Evolutionary conservation across 805 yeast species (phyloP), one percentile per base, ranked within the genome.

Genomic region (Grigorovia transvaalensis): DNA sequence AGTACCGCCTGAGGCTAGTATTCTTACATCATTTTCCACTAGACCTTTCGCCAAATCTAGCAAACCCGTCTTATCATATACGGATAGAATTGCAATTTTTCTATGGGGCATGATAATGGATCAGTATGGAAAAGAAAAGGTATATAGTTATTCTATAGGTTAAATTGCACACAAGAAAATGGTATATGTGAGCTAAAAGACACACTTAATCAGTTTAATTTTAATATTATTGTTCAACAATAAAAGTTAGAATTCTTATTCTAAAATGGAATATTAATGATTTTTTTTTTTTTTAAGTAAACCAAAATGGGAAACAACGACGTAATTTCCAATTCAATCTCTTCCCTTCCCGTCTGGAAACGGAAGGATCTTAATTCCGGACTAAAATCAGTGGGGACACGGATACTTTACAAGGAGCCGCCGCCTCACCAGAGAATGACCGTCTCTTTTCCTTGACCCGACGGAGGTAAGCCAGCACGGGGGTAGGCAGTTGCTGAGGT

Each of bases 1-100:
- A 51, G 99, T 93, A 68, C 99, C 99, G 55, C 99, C 99, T 44
- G 96, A 88, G 50, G 98, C 99, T 53, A 93, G 78, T 57, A 93
- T 82, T 64, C 97, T 82, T 59, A 93, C 96, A 57, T 88, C 80
- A 71, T 88, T 85, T 61, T 84, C 85, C 56, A 80, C 84, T 54
- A 93, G 80, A 47, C 99, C 99, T 74, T 93, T 93, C 60, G 98
- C 98, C 59, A 93, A 79, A 70, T 93, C 99, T 62, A 93, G 74
- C 58, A 93, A 76, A 45, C 99, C 99, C 53, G 99, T 93, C 72
- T 93, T 93, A 75, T 93, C 96, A 73, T 93, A 90, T 56, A 93
- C 99, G 23, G 98, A 91, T 59, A 93, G 76, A 65, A 93, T 93
- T 47, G 99, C 99, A 56, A 96, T 93, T 72, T 85, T 85, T 51